Percentiles rank a stretch among this genome's conserved stretches.
phyloP scores from a whole-genome alignment of 371 early-diverging fungal genomes.

The Capillidium heterosporum region DNA sequence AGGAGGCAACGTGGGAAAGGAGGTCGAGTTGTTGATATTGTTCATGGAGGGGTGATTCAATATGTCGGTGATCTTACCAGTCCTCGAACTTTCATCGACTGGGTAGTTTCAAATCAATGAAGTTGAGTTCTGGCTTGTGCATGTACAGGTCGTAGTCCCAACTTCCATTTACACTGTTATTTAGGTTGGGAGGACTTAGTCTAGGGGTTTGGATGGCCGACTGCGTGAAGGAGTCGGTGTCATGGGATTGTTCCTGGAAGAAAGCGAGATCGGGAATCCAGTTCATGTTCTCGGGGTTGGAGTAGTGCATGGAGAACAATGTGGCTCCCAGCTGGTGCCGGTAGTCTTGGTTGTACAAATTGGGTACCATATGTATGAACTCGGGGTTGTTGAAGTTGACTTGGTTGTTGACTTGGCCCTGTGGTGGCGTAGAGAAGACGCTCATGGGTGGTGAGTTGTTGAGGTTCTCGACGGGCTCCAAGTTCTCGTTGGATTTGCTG shows the following conservation, averaged over 20 bases:
- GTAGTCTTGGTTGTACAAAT: not conserved
- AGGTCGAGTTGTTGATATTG: not conserved
- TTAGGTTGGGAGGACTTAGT: not conserved
- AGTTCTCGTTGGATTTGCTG: not conserved
- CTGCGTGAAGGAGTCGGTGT: not conserved
- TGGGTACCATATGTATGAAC: not conserved
- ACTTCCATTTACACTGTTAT: not conserved
- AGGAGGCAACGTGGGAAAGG: not conserved
- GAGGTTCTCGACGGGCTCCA: too few species aligned
- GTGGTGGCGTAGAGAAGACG: too few species aligned
- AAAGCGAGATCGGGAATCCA: not conserved
- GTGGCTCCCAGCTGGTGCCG: not conserved
- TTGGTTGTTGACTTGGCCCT: not conserved
- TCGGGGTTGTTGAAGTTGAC: not conserved
- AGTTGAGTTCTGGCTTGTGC: conserved; percentile 2
- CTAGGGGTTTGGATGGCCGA: not conserved
- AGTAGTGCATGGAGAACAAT: not conserved
- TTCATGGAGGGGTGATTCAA: not conserved
- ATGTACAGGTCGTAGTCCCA: not conserved
- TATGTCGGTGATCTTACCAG: not conserved
- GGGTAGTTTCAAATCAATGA: not conserved
- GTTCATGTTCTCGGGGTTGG: not conserved
- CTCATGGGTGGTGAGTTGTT: too few species aligned
- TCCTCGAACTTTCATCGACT: not conserved
- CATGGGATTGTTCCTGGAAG: not conserved